Evolutionary conservation across 192 early-diverging fungal species (phyloP), one percentile per base, ranked within the genome.

Genomic region (Gonapodya sp.): DNA sequence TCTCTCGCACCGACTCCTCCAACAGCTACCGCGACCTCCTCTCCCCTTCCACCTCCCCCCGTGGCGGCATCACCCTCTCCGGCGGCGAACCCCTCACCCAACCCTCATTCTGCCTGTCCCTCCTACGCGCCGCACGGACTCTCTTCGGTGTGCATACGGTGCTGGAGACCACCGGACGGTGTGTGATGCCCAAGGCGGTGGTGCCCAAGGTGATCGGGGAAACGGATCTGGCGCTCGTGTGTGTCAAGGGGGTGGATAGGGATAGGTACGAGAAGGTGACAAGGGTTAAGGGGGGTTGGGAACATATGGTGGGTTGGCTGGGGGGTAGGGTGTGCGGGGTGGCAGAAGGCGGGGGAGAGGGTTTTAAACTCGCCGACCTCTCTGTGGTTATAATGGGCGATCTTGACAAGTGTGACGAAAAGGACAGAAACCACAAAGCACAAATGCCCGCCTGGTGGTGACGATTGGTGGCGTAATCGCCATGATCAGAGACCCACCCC

Each of bases 61-160:
- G 79, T 34, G 79, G 79, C 36, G 79, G 79, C 36, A 32, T 79
- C 14, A 34, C 79, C 73, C 32, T 36, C 18, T 79, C 79, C 32
- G 79, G 79, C 32, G 79, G 79, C 73, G 79, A 79, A 33, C 79
- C 79, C 34, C 73, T 79, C 36, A 72, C 79, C 73, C 79, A 79
- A 35, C 79, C 31, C 36, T 32, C 36, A 34, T 79, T 79, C 31
- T 32, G 32, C 32, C 32, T 35, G 8, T 79, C 79, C 0, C 31
- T 79, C 35, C 31, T 79, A 33, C 18, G 32, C 18, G 79, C 79
- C 18, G 14, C 32, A 8, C 33, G 36, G 31, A 73, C 31, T 0
- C 31, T 79, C 31, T 18, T 0, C 32, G 79, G 79, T 0, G 33
- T 79, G 36, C 79, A 79, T 30, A 79, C 79, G 30, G 36, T 36